Percentiles rank a stretch among this genome's conserved stretches.
Evolutionary conservation across 2,329 filamentous ascomycete genomes (phyloP).

Genomic region (Trichoderma sp.): DNA sequence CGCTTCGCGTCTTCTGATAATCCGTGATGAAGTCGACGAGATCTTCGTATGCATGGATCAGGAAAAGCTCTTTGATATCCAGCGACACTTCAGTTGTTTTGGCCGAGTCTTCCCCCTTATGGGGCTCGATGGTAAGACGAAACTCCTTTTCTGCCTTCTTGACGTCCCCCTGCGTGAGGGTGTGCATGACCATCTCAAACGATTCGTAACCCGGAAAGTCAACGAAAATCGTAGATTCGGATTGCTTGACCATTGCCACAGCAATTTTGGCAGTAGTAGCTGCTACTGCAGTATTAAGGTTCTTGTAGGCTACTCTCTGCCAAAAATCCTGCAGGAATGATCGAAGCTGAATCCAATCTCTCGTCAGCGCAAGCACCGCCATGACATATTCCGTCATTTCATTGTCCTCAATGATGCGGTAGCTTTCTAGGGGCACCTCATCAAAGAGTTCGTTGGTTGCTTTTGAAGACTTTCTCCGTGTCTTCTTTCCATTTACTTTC

Average conservation of each 20-base stretch:
- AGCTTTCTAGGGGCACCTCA: constrained; percentile 45
- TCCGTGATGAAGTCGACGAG: constrained; percentile 46
- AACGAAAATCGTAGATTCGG: constrained; percentile 39
- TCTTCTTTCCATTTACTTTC: constrained; percentile 23
- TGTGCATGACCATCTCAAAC: constrained; percentile 42
- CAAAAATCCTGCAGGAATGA: constrained; percentile 41
- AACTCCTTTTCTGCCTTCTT: constrained; percentile 29
- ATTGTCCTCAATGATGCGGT: constrained; percentile 42
- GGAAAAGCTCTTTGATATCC: constrained; percentile 44
- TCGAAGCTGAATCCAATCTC: constrained; percentile 41
- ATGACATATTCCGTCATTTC: constrained; percentile 44
- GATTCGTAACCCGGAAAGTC: constrained; percentile 47
- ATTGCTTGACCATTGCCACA: constrained; percentile 41
- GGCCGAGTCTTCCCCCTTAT: not conserved
- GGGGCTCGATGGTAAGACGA: not conserved
- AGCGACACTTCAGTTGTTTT: constrained; percentile 22
- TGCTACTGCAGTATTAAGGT: constrained; percentile 46
- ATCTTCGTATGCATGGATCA: constrained; percentile 42
- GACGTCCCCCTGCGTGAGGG: constrained; percentile 39
- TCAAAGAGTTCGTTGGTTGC: constrained; percentile 28
- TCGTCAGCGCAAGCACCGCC: constrained; percentile 39
- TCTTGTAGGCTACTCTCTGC: constrained; percentile 44
- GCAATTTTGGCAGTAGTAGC: constrained; percentile 43
- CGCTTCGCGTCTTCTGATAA: constrained; percentile 43
- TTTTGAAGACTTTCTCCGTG: not conserved